phyloP scores from a whole-genome alignment of 2,329 filamentous ascomycete genomes.

The Stenocarpella maydis region DNA sequence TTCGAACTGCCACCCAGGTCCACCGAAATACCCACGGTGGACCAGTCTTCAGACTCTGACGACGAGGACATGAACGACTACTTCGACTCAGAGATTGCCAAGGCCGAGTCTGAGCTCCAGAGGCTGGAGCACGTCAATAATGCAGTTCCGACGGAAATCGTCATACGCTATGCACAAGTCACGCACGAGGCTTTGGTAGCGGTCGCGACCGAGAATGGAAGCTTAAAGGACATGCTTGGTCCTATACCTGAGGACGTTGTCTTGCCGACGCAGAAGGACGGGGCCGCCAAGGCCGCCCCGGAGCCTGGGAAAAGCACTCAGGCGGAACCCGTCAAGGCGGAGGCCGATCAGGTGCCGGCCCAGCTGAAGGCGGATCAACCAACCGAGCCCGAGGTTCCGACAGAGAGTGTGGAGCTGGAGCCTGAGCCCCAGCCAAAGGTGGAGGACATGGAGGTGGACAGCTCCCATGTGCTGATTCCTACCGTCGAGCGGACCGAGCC shows the following conservation, averaged over 20 bases:
- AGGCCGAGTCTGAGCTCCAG: slow-evolving; percentile 58
- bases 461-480: slow-evolving; percentile 40
- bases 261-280: slow-evolving; percentile 36
- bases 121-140: slow-evolving; percentile 53
- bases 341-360: slow-evolving; percentile 12
- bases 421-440: slow-evolving; percentile 47
- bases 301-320: slow-evolving; percentile 39
- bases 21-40: slow-evolving; percentile 43
- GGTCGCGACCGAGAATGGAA: slow-evolving; percentile 55
- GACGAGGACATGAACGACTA: slow-evolving; percentile 67
- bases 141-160: slow-evolving; percentile 50
- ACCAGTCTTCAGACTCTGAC: slow-evolving; percentile 61
- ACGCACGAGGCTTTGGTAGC: slow-evolving; percentile 59
- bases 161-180: slow-evolving; percentile 56
- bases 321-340: slow-evolving; percentile 16
- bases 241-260: slow-evolving; percentile 47
- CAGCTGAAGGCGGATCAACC: slow-evolving; percentile 23
- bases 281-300: background rate
- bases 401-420: background rate
- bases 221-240: slow-evolving; percentile 53
- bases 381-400: slow-evolving; percentile 36
- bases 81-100: slow-evolving; percentile 61
- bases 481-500: slow-evolving; percentile 38
- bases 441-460: slow-evolving; percentile 53
- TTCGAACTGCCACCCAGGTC: slow-evolving; percentile 52